These are phyloP conservation scores for Cyclaneusma minus DNA, from an alignment of 2,329 filamentous ascomycete species.

Conservation along the genomic window DNA sequence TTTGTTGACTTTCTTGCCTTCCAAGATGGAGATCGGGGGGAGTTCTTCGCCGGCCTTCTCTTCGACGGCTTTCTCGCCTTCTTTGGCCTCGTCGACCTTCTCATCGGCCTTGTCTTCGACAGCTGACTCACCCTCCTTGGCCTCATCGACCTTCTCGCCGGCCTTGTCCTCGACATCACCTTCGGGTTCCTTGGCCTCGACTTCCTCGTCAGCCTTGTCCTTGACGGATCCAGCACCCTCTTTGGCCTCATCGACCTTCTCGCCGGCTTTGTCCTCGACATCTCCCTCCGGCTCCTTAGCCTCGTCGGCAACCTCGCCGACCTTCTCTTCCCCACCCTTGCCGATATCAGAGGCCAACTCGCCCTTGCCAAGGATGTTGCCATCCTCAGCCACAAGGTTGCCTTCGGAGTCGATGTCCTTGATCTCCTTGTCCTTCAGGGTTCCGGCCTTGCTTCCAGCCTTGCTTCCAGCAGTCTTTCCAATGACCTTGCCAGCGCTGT, in stretches of 20 bases:
- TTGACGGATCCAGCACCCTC: slow-evolving; percentile 6
- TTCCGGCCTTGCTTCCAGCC: slow-evolving; percentile 31
- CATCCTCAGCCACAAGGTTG: slow-evolving; percentile 38
- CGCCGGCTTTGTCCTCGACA: slow-evolving; percentile 7
- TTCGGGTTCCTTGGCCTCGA: slow-evolving; percentile 4
- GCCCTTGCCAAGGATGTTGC: slow-evolving; percentile 45
- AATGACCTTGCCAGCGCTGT: slow-evolving; percentile 35
- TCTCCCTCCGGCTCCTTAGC: slow-evolving; percentile 18
- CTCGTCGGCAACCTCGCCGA: slow-evolving; percentile 23
- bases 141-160: slow-evolving; percentile 3
- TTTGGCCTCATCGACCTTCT: neutral
- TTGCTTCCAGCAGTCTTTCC: slow-evolving; percentile 28
- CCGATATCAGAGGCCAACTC: slow-evolving; percentile 26
- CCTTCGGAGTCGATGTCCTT: slow-evolving; percentile 47
- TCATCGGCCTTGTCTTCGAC: slow-evolving; percentile 5
- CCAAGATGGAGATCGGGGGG: slow-evolving; percentile 22
- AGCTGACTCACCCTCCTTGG: slow-evolving; percentile 3
- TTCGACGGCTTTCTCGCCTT: slow-evolving; percentile 3
- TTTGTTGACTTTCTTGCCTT: slow-evolving; percentile 39
- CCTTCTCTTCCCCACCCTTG: slow-evolving; percentile 7
- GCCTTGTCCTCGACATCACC: slow-evolving; percentile 4
- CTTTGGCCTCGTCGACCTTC: slow-evolving; percentile 14
- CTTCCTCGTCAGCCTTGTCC: slow-evolving; percentile 10
- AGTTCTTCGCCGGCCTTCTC: slow-evolving; percentile 2
- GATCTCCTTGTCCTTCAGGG: slow-evolving; percentile 37